Conservation (phyloP, 495 filamentous ascomycete genomes). For the Penicillium angulare region DNA sequence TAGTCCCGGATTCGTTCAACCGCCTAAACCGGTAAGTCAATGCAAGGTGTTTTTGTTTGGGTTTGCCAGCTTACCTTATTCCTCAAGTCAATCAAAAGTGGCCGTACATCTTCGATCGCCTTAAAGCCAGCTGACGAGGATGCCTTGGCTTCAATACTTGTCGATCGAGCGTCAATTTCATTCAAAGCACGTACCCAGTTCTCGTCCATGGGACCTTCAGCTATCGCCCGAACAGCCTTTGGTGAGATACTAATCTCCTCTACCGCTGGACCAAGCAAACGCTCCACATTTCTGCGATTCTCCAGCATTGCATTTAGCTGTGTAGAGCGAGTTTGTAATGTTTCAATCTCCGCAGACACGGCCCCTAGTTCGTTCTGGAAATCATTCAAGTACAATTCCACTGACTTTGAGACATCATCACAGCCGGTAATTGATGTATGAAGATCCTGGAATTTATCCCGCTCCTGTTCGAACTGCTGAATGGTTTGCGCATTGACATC, state of each 20-base stretch:
- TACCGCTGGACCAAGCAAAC: conserved; percentile 81
- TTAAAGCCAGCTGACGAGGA: conserved; percentile 63
- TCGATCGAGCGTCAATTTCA: conserved; percentile 77
- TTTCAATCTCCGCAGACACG: conserved; percentile 94
- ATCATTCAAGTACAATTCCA: conserved; percentile 85
- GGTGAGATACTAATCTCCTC: conserved; percentile 90
- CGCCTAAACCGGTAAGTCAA: conserved; percentile 51
- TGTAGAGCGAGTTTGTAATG: conserved; percentile 79
- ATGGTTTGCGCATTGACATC: conserved; percentile 64
- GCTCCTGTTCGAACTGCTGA: conserved; percentile 84
- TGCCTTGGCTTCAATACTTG: conserved; percentile 63
- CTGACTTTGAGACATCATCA: conserved; percentile 89
- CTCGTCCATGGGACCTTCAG: conserved; percentile 87
- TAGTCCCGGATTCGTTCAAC: conserved; percentile 92
- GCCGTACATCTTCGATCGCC: conserved; percentile 77
- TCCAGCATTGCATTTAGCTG: conserved; percentile 83
- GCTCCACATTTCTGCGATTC: conserved; percentile 87
- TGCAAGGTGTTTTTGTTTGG: neutral
- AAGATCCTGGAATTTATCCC: conserved; percentile 85
- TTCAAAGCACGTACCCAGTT: conserved; percentile 81
- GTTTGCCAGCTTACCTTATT: conserved; percentile 59
- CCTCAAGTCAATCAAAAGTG: conserved; percentile 76
- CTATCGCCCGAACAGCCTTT: conserved; percentile 72
- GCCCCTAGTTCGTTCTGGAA: conserved; percentile 89
- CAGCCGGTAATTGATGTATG: conserved; percentile 86